Evolutionary conservation across 2,329 filamentous ascomycete species (phyloP), one percentile per base, ranked within the genome.

Genomic region (Neophaeococcomyces mojaviensis): DNA sequence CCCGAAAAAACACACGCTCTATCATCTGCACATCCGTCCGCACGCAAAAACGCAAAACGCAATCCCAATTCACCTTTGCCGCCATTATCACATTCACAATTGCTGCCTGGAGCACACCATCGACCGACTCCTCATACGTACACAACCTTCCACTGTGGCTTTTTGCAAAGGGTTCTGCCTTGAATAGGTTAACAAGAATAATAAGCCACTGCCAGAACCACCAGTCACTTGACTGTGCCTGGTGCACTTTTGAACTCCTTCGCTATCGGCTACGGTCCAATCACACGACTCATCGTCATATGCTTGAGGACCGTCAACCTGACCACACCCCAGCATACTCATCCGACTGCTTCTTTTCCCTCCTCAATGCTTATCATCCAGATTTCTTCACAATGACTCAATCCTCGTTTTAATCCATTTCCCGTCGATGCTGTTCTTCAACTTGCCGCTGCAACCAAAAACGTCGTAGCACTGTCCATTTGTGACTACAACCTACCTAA

Each of bases 221-320:
- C 40, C 41, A 32, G 41, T 44, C 41, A 44, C 12, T 44, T 44
- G 41, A 44, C 30, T 35, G 24, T 44, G 41, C 41, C 41, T 44
- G 41, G 41, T 44, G 41, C 41, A 36, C 41, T 36, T 44, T 44
- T 26, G 32, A 35, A 12, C 39, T 33, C 28, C 18, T 19, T 31
- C n/a, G 30, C 30, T 12, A 20, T 43, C 39, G 37, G 37, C 4
- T 39, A 28, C 37, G 15, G 19, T n/a, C 37, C 31, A 22, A 28
- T 31, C 31, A 48, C 40, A 38, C 39, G 44, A 41, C 43, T 33
- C 51, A 50, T 50, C 53, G 53, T 55, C 53, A 55, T 53, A 55
- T 53, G 53, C 53, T 48, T 47, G 33, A 49, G 45, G 49, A 49
- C 43, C 48, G 44, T 45, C 47, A 34, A 38, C 40, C 19, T 39